A percentile compares a stretch with the other conserved stretches of the same genome.
These are phyloP conservation scores for Rhododendron ovatum DNA, from an alignment of 148 eudicot species.

Conservation along the genomic window DNA sequence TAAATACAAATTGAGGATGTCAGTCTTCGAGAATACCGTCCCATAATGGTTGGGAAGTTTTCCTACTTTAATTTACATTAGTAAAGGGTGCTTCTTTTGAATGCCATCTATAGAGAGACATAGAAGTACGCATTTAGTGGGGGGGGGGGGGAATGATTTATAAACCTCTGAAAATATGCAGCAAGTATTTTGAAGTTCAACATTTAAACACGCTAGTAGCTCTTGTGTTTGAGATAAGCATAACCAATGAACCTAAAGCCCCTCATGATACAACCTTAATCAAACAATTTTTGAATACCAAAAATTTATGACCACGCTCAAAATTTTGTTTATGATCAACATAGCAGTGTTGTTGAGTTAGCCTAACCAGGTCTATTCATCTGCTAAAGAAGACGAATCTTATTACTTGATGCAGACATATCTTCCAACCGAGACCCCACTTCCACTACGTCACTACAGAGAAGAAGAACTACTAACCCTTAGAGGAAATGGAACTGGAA, in stretches of 20 bases:
- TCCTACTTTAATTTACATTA: background rate
- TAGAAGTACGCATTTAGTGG: background rate
- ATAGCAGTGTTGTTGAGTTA: background rate
- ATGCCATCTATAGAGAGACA: background rate
- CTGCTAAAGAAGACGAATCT: background rate
- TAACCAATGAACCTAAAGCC: background rate
- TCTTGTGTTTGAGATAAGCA: background rate
- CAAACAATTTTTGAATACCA: background rate
- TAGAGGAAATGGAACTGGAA: constrained; percentile 65
- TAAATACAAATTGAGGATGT: background rate
- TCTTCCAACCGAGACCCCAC: constrained; percentile 66
- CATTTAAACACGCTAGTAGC: background rate
- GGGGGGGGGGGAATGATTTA: background rate
- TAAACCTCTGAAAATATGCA: background rate
- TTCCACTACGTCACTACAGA: constrained; percentile 36
- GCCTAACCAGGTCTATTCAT: background rate
- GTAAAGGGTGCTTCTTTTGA: background rate
- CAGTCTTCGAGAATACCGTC: background rate
- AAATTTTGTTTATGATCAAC: background rate
- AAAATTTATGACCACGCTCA: background rate
- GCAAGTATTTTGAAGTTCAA: background rate
- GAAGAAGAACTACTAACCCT: constrained; percentile 65
- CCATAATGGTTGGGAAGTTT: background rate
- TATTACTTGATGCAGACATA: constrained; percentile 36
- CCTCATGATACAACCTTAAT: background rate